Evolutionary conservation across 2,329 filamentous ascomycete species (phyloP).

Genomic region (Laburnicola sp.): DNA sequence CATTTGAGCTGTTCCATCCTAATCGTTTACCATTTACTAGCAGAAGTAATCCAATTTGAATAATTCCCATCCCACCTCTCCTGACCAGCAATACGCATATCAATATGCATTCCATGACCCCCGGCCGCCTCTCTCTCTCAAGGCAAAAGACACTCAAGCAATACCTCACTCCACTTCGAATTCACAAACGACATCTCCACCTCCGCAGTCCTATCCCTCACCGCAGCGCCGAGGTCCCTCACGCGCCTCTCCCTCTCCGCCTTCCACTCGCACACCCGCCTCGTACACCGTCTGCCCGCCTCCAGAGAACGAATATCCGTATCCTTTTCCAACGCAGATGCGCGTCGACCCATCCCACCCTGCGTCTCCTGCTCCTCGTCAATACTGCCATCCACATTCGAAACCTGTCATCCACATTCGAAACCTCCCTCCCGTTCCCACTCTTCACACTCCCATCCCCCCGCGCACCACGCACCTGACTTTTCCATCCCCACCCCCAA

Average conservation of each 20-base stretch:
- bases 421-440: background rate
- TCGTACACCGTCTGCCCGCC: background rate
- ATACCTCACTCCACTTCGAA: slow-evolving; percentile 7
- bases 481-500: background rate
- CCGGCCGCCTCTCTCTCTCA: background rate
- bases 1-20: no score
- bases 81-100: no score
- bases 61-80: no score
- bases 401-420: background rate
- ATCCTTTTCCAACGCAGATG: background rate
- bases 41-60: no score
- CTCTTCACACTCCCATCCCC: background rate
- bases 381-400: background rate
- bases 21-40: no score
- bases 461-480: no score
- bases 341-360: no score
- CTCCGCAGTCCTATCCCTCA: background rate
- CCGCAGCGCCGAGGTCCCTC: background rate
- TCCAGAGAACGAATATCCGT: background rate
- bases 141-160: slow-evolving; percentile 13
- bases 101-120: background rate
- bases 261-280: background rate
- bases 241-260: background rate
- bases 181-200: background rate
- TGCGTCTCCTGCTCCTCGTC: background rate